phyloP scores from a whole-genome alignment of 2,329 filamentous ascomycete genomes.

The Penicillium hesseltinei region DNA sequence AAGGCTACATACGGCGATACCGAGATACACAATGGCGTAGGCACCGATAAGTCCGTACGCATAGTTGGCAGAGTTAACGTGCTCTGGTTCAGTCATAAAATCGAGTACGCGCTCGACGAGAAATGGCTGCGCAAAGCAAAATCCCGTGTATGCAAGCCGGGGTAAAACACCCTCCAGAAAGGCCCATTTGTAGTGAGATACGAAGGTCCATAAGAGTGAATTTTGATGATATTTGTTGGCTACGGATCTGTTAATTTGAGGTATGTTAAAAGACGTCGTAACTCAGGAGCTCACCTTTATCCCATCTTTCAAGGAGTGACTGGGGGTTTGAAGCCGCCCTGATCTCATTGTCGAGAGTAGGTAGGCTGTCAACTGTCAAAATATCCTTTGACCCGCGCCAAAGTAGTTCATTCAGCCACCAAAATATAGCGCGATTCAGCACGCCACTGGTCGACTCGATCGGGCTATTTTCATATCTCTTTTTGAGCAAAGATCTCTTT shows the following conservation, averaged over 20 bases:
- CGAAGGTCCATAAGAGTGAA: conserved; percentile 20
- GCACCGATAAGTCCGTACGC: conserved; percentile 41
- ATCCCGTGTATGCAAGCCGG: conserved; percentile 41
- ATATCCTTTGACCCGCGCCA: conserved; percentile 29
- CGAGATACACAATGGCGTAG: conserved; percentile 39
- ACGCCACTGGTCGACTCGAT: conserved; percentile 26
- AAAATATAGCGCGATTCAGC: conserved; percentile 32
- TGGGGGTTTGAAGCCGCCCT: conserved; percentile 30
- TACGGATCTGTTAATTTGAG: conserved; percentile 2
- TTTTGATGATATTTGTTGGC: conserved; percentile 17
- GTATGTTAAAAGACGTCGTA: background rate
- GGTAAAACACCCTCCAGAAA: conserved; percentile 32
- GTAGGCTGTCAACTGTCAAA: conserved; percentile 43
- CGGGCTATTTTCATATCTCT: conserved; percentile 10
- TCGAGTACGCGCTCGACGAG: conserved; percentile 35
- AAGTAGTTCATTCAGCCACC: conserved; percentile 39
- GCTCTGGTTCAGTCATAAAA: conserved; percentile 21
- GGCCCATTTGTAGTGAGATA: conserved; percentile 20
- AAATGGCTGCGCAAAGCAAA: conserved; percentile 49
- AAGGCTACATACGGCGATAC: conserved; percentile 34
- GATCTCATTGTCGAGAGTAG: conserved; percentile 36
- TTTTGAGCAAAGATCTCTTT: conserved; percentile 35
- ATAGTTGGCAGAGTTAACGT: conserved; percentile 23
- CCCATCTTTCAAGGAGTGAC: conserved; percentile 33
- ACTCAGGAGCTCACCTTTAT: conserved; percentile 17